phyloP scores from a whole-genome alignment of 495 filamentous ascomycete genomes.

The Talaromyces thailandensis region DNA sequence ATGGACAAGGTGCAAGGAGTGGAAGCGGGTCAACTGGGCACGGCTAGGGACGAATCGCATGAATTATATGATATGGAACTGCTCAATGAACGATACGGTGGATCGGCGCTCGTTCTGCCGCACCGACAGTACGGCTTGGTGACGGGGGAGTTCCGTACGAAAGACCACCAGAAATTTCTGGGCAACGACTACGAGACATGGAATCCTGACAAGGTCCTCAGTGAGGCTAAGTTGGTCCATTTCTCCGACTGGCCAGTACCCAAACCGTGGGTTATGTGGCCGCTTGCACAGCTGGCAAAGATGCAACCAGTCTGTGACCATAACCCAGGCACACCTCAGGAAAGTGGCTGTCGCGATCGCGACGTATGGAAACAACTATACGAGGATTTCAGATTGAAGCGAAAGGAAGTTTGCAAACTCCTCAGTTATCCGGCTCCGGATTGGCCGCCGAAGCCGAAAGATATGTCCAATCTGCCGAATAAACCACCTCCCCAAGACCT shows the following conservation, averaged over 20 bases:
- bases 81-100: conserved; percentile 59
- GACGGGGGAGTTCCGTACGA: conserved; percentile 59
- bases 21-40: conserved; percentile 27
- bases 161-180: conserved; percentile 52
- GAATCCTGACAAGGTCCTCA: conserved; percentile 53
- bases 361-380: conserved; percentile 66
- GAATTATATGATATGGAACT: conserved; percentile 62
- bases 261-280: conserved; percentile 67
- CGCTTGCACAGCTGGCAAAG: conserved; percentile 40
- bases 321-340: conserved; percentile 28
- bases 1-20: conserved; percentile 27
- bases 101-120: conserved; percentile 62
- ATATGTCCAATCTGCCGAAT: conserved; percentile 3
- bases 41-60: conserved; percentile 13
- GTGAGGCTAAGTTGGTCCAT: conserved; percentile 68
- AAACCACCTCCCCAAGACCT: neutral
- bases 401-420: conserved; percentile 46
- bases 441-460: conserved; percentile 17
- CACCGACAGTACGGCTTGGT: conserved; percentile 65
- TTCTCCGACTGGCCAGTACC: conserved; percentile 77
- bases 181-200: conserved; percentile 56
- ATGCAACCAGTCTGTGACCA: conserved; percentile 53
- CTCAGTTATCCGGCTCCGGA: conserved; percentile 39
- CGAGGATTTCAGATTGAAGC: conserved; percentile 52
- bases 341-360: conserved; percentile 51